Conservation (phyloP, 164 flowering plant genomes). For the Sextonia rubra region DNA sequence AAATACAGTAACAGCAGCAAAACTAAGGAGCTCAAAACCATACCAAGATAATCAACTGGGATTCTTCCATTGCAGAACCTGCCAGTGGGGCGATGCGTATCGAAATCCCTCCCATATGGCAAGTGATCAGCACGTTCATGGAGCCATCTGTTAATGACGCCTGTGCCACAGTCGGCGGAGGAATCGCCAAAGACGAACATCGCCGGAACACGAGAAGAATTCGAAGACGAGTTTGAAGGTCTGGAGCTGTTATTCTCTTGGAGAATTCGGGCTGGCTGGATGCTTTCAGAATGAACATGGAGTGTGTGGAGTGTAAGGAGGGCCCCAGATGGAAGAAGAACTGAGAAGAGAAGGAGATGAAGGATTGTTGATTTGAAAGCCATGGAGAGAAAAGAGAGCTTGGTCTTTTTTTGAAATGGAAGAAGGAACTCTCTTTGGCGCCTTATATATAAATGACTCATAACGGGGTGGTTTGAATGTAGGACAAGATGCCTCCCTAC, state of each 20-base stretch:
- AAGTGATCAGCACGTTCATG: slow-evolving; percentile 61
- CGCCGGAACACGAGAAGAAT: slow-evolving; percentile 48
- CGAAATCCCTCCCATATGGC: slow-evolving; percentile 92
- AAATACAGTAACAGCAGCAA: too few species aligned
- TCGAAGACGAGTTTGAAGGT: slow-evolving; percentile 5
- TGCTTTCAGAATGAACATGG: background rate
- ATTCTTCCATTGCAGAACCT: slow-evolving; percentile 86
- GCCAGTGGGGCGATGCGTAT: slow-evolving; percentile 79
- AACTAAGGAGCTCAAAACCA: background rate
- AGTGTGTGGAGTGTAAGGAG: background rate
- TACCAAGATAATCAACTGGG: slow-evolving; percentile 90
- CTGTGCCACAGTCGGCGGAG: slow-evolving; percentile 79
- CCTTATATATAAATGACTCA: background rate
- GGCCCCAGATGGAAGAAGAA: slow-evolving; percentile 8
- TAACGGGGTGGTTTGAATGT: background rate
- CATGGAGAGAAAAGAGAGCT: background rate
- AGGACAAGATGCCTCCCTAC: background rate
- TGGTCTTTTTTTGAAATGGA: background rate
- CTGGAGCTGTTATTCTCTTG: background rate
- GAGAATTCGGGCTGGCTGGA: background rate
- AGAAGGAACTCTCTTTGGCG: background rate
- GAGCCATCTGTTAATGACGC: slow-evolving; percentile 68
- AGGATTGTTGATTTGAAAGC: background rate
- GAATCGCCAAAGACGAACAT: slow-evolving; percentile 84
- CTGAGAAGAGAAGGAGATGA: slow-evolving; percentile 5